A percentile compares a stretch with the other conserved stretches of the same genome.
These are phyloP conservation scores for Melaleuca alternifolia DNA, from an alignment of 345 rosid species.

Conservation along the genomic window DNA sequence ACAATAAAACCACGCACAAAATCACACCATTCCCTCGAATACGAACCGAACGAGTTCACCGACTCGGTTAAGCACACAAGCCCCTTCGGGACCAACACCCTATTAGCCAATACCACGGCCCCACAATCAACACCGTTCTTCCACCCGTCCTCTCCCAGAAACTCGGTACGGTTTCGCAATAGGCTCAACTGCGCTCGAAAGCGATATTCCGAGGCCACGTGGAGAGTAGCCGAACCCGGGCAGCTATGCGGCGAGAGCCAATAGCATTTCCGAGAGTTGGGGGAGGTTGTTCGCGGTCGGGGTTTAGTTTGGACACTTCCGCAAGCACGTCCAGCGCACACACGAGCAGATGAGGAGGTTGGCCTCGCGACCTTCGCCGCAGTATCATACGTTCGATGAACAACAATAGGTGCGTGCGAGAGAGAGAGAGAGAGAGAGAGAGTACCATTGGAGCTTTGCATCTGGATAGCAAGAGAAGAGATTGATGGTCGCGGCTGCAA, in stretches of 20 bases:
- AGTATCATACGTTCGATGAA: not conserved
- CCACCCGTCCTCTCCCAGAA: not conserved
- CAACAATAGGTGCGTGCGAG: not conserved
- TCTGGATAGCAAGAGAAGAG: not conserved
- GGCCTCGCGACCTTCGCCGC: not conserved
- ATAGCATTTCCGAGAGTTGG: not conserved
- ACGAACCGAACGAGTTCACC: not conserved
- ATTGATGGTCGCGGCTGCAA: not conserved
- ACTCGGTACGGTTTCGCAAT: not conserved
- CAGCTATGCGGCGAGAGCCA: not conserved
- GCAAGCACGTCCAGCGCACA: not conserved
- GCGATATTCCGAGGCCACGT: not conserved
- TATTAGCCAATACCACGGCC: not conserved
- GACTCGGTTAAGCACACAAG: not conserved
- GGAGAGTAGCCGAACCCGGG: not conserved
- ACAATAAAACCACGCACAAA: not conserved
- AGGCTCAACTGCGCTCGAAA: not conserved
- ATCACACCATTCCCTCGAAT: not conserved
- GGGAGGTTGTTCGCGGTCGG: not conserved
- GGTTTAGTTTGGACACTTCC: not conserved
- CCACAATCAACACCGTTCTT: not conserved
- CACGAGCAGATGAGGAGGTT: not conserved
- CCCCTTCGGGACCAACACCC: not conserved
- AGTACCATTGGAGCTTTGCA: not conserved
- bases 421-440: not conserved